Base-by-base conservation (phyloP, 768 basidiomycete species). In the Mycena olivaceomarginata region DNA sequence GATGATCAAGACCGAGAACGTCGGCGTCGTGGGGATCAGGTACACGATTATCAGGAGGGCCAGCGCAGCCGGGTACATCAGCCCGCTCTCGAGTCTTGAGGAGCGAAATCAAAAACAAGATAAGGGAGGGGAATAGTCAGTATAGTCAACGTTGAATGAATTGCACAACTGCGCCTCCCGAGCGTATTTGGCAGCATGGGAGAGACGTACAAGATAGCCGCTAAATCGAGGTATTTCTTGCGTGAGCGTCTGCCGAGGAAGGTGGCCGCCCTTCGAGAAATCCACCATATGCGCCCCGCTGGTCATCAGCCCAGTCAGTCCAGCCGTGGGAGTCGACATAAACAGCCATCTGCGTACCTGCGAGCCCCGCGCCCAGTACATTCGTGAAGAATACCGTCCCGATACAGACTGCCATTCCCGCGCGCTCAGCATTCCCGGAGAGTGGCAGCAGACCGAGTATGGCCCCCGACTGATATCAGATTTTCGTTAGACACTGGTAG, bases 271-370 rank as follows among this genome's bases (percentile, higher is more conserved):
- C 62, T 43, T 5, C 67, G 66, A 10, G 74, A 63, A 16, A 75
- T 75, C 67, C 67, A 75, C 74, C 74, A 75, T 31, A 75, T 75
- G 43, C 74, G 67, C 16, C 74, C 67, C 8, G 74, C 74, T 75
- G 48, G 31, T 31, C 31, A 31, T 31, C 3, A 5, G 62, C 18
- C 37, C 22, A 15, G 16, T 41, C 25, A 22, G 56, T 57, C 15
- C 56, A 31, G 56, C 11, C 16, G n/a, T 53, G 20, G 8, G 20
- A n/a, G 51, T 13, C 48, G 48, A 48, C 43, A 45, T 10, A 11
- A 16, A 48, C 16, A 48, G 15, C 48, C 18, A 31, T 31, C 2
- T 57, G 56, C 74, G 20, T 48, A 69, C 74, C 74, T 3, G 65
- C 72, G 9, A 74, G 20, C 18, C 18, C 25, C 15, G 74, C 53